A percentile compares a stretch with the other conserved stretches of the same genome.
Conservation (phyloP, 2,329 filamentous ascomycete species). For the Fusarium miscanthi region DNA sequence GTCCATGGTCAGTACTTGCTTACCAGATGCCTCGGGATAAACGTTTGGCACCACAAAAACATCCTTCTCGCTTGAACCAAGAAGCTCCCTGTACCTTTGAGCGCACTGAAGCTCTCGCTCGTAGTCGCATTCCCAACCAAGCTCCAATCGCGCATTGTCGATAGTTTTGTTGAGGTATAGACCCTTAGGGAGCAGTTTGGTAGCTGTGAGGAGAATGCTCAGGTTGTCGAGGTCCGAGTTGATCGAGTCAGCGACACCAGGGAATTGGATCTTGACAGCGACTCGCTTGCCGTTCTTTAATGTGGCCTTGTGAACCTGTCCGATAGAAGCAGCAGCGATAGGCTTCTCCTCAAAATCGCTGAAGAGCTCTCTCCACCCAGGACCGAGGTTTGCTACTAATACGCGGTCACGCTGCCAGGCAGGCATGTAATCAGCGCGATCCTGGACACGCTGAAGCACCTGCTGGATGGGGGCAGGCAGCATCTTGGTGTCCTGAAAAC, state of each 20-base stretch:
- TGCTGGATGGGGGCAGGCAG: conserved; percentile 87
- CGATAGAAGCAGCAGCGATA: conserved; percentile 95
- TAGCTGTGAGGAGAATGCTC: conserved; percentile 88
- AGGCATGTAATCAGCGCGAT: conserved; percentile 98
- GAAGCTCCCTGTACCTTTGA: conserved; percentile 78
- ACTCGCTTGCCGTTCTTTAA: conserved; percentile 81
- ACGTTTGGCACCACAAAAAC: conserved; percentile 85
- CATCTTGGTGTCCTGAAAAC: conserved; percentile 97
- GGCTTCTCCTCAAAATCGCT: conserved; percentile 88
- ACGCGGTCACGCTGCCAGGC: conserved; percentile 91
- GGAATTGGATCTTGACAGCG: conserved; percentile 97
- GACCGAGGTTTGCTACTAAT: conserved; percentile 79
- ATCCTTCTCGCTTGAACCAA: conserved; percentile 68
- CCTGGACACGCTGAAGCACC: conserved; percentile 93
- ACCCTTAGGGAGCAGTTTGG: conserved; percentile 87
- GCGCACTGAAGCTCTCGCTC: conserved; percentile 86
- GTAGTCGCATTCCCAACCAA: conserved; percentile 98
- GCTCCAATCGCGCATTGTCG: conserved; percentile 89
- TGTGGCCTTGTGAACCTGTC: conserved; percentile 90
- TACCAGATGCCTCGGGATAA: conserved; percentile 81
- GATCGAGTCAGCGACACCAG: conserved; percentile 94
- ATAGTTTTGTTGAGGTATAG: conserved; percentile 98
- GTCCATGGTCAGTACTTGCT: conserved; percentile 92
- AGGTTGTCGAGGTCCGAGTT: conserved; percentile 97
- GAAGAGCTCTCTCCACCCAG: conserved; percentile 87